Evolutionary conservation across 1,139 yeast genomes (phyloP), one percentile per base, ranked within the genome.

Genomic region (Debaryomyces subglobosus): DNA sequence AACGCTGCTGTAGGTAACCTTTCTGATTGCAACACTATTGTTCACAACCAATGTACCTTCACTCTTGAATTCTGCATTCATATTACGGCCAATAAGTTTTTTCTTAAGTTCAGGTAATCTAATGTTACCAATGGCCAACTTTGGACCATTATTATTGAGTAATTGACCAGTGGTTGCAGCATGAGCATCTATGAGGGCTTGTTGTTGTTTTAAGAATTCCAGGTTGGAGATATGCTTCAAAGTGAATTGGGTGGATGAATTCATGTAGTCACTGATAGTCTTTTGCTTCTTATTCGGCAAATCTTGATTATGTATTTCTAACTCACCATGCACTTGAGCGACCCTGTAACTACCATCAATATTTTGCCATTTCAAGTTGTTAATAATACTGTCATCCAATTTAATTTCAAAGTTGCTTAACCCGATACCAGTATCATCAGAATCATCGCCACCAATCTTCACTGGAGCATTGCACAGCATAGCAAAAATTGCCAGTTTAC

Each of bases 41-140:
- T 92, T 92, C 35, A 96, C 88, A 7, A 92, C 96, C 45, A 94
- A 71, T 0, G 92, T 85, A 63, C 98, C 99, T 63, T 91, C 97
- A 48, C 97, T 95, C 62, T 88, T 84, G 64, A 94, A 90, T 60
- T 92, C 97, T 0, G 96, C 97, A 48, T 75, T 74, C 58, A 87
- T 81, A 47, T 89, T 87, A 45, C 71, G 68, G 16, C 76, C 72
- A 25, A 78, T 67, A 43, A 92, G 72, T 50, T 78, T 79, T 58
- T 83, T 82, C 59, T 89, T 86, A 49, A 94, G 73, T 57, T 91
- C 96, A 0, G 96, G 89, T 33, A 94, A 72, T 53, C 89, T 78
- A 45, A 95, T 84, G 61, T 92, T 97, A 43, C 99, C 99, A 53
- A 94, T 89, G 25, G 95, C 87, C 38, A 91, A 69, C 55, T 75